Percentiles rank a stretch among this genome's conserved stretches.
phyloP scores from a whole-genome alignment of 345 rosid species.

The Dipteronia sinensis region DNA sequence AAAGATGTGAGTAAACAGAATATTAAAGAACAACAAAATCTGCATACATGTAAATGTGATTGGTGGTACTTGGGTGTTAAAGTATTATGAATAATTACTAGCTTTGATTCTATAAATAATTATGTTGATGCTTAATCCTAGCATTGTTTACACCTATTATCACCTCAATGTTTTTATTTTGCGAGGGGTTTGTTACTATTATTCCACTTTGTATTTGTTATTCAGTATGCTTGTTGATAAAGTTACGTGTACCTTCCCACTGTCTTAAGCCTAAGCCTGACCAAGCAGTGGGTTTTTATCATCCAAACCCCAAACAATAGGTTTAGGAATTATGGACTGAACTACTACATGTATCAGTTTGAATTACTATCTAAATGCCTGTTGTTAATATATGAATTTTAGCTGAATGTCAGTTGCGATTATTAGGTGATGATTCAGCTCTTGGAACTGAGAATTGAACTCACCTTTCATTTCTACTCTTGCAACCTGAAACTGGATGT shows the following conservation, averaged over 20 bases:
- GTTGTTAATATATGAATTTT: neutral
- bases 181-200: neutral
- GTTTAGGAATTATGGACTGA: neutral
- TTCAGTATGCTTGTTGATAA: neutral
- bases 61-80: neutral
- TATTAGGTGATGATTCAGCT: constrained; percentile 1
- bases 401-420: neutral
- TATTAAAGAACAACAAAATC: too few species aligned
- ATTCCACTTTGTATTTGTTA: neutral
- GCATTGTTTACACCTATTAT: neutral
- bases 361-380: neutral
- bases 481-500: neutral
- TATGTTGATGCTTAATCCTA: neutral
- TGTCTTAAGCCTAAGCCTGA: neutral
- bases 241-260: neutral
- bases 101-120: neutral
- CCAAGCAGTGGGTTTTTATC: neutral
- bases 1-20: neutral
- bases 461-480: neutral
- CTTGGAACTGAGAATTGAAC: neutral
- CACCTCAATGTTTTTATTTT: neutral
- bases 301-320: neutral
- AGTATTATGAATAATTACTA: neutral
- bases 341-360: neutral
- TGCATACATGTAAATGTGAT: neutral